A percentile compares a stretch with the other conserved stretches of the same genome.
Conservation (phyloP, 192 early-diverging fungal species). For the Coemansia sp. region DNA sequence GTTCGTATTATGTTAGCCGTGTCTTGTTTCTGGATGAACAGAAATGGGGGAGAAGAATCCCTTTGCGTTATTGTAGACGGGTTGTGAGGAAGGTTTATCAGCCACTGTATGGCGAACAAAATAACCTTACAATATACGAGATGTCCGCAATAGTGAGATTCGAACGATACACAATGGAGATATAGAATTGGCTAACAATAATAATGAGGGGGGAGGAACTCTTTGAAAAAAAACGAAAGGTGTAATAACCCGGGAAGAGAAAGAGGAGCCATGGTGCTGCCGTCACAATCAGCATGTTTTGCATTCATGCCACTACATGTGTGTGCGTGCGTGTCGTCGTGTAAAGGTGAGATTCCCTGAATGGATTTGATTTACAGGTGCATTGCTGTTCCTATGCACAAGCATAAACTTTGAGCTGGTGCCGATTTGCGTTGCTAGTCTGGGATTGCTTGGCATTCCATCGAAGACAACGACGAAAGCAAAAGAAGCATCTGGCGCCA, state of each 20-base stretch:
- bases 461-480: background rate
- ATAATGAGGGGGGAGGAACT: background rate
- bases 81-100: background rate
- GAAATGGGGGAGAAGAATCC: background rate
- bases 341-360: no score
- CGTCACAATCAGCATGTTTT: conserved; percentile 1
- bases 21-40: background rate
- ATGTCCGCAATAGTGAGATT: background rate
- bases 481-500: background rate
- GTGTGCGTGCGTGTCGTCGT: background rate
- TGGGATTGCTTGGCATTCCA: background rate
- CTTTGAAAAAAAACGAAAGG: background rate
- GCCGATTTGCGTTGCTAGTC: background rate
- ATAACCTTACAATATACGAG: background rate
- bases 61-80: background rate
- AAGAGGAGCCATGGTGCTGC: background rate
- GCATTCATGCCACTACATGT: background rate
- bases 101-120: background rate
- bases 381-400: no score
- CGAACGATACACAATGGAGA: background rate
- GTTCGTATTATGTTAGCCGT: background rate
- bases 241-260: background rate
- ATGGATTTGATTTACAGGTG: no score
- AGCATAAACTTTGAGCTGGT: no score
- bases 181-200: background rate